Percentiles rank a stretch among this genome's conserved stretches.
Evolutionary conservation across 345 rosid genomes (phyloP).

Genomic region (Lenwebbia sp.): DNA sequence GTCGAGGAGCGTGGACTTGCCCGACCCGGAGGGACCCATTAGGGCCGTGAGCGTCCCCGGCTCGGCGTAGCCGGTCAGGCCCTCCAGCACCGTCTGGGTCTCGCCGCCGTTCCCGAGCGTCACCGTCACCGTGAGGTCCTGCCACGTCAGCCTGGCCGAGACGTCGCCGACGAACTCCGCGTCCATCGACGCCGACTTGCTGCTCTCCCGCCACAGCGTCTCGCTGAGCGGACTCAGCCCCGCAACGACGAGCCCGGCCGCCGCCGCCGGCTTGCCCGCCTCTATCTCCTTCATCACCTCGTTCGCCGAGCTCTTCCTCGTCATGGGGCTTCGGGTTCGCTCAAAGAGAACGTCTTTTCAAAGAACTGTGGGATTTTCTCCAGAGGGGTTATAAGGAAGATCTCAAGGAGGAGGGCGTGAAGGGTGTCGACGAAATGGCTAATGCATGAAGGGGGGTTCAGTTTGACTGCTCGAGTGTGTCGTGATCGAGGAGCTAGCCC

Average conservation of each 20-base stretch:
- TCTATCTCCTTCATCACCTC: conserved; percentile 56
- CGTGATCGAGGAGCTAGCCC: neutral
- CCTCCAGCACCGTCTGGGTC: conserved; percentile 73
- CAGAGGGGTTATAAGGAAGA: neutral
- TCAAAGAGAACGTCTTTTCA: neutral
- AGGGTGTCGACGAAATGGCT: neutral
- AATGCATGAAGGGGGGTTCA: neutral
- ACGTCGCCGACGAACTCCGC: conserved; percentile 64
- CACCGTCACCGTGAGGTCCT: conserved; percentile 85
- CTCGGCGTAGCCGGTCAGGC: conserved; percentile 84
- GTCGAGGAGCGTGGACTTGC: conserved; percentile 89
- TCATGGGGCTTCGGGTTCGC: neutral
- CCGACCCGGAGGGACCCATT: conserved; percentile 98
- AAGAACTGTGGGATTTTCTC: neutral
- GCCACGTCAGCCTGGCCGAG: conserved; percentile 90
- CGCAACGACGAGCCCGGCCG: conserved; percentile 24
- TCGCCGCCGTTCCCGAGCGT: conserved; percentile 64
- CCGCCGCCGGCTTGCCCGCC: conserved; percentile 31
- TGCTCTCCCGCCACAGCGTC: conserved; percentile 6
- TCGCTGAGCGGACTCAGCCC: conserved; percentile 84
- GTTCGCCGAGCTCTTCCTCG: neutral
- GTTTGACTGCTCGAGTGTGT: neutral
- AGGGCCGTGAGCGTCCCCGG: conserved; percentile 83
- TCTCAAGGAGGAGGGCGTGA: neutral
- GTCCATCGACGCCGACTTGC: conserved; percentile 4